Base-by-base conservation (phyloP, 106 monocot species). In the Dendrobium huoshanense region DNA sequence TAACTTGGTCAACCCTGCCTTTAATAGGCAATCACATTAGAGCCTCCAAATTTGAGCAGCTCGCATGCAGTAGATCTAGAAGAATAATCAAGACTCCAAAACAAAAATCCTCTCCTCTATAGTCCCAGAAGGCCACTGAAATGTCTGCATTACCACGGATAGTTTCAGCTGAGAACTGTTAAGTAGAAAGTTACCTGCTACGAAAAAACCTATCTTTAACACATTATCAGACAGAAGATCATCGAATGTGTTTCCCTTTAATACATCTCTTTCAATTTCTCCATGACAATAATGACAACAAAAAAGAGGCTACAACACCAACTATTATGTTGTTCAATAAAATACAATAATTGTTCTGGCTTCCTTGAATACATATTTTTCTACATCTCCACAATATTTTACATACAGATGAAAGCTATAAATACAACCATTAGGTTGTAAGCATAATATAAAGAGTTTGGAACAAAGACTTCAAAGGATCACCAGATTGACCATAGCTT, bases 181-280 rank as follows among this genome's bases (percentile, higher is more conserved):
- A 24, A 37, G 13, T 70, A 13, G 16, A 33, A 37, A 70, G 15
- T 15, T 4, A 70, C 15, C 37, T 15, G 15, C 33, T 70, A 70
- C 37, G 2, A 70, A 29, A 29, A 4, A 70, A n/a, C 70, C 70
- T 37, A 15, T 70, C 70, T 15, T 16, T 15, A 29, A 37, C 70
- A 70, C 70, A 70, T 15, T 33, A 70, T 70, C 29, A 70, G 24
- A 70, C 37, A 16, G 31, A 70, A 70, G 33, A 37, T 70, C 70
- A 70, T 70, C 33, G 37, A 70, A 13, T 61, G 24, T 37, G 37
- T 9, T 70, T 61, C 70, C 70, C 70, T 37, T 70, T 4, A 37
- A 70, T 70, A 70, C 70, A 70, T 70, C 29, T 70, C 16, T 70
- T 70, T 70, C 29, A 70, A 70, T 37, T 15, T 15, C 70, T 70